Base-by-base conservation (phyloP, 345 rosid genomes). In the Tarenaya hassleriana region DNA sequence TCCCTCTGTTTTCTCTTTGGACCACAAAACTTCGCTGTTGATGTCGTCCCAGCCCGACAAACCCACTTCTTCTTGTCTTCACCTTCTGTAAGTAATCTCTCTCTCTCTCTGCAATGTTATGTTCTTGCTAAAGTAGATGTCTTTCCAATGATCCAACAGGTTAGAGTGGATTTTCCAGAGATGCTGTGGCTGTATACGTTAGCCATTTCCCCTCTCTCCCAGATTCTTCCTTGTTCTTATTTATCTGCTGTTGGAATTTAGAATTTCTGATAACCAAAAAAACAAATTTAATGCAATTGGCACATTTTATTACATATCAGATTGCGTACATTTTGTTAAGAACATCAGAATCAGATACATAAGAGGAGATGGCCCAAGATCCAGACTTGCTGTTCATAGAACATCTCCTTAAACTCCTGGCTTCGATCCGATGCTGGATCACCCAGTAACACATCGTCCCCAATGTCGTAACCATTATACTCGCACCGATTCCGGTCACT, bases 371-470 rank as follows among this genome's bases (percentile, higher is more conserved):
- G 4, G 86, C 73, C 64, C 68, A 75, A 0, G 96, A 88, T 16
- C 77, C 69, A 5, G 94, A 88, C 58, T 62, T 71, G 66, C 91
- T 82, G 16, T 72, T 77, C 58, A 73, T 10, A 4, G 90, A 77
- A 0, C 86, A 78, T 73, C 58, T 73, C 50, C 94, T 59, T 12
- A 88, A 68, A 60, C 64, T 84, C 61, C 88, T 80, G 60, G 81
- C 84, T 65, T 88, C 91, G 3, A 88, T 88, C 50, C 79, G 74
- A 50, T 84, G 91, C 66, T 61, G 71, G 16, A 84, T 78, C 17
- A 88, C 88, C 96, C 94, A 88, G 44, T 76, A 84, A 57, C 76
- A 82, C 91, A 88, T 88, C 0, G 91, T 84, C 10, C 94, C 96
- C 54, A 84, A 54, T 9, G 96, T 88, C 0, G 91, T 74, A 19